Percentiles rank a stretch among this genome's conserved stretches.
These are phyloP conservation scores for Psilocybe mexicana DNA, from an alignment of 1,284 basidiomycete species.

Conservation along the genomic window DNA sequence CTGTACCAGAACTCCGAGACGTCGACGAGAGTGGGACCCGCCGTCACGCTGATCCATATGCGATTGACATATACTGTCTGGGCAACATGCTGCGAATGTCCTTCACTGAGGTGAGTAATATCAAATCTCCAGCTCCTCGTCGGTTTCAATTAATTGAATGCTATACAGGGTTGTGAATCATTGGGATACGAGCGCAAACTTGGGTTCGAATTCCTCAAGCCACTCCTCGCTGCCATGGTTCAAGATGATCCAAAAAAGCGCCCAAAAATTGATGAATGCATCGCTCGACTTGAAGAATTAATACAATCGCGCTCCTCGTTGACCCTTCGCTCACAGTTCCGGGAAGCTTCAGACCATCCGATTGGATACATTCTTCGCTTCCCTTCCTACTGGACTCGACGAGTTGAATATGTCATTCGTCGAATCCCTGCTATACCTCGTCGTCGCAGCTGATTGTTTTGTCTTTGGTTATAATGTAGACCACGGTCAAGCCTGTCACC, in stretches of 20 bases:
- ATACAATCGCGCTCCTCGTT: slow-evolving; percentile 21
- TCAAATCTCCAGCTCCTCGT: neutral
- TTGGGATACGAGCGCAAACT: slow-evolving; percentile 1
- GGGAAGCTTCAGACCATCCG: neutral
- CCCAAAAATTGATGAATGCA: slow-evolving; percentile 36
- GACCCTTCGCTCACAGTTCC: slow-evolving; percentile 21
- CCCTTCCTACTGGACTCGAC: slow-evolving; percentile 3
- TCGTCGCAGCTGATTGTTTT: neutral
- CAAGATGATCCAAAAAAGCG: slow-evolving; percentile 31
- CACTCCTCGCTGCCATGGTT: slow-evolving; percentile 33
- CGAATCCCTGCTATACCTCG: neutral
- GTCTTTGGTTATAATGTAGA: too few species aligned
- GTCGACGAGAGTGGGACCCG: neutral
- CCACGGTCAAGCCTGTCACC: too few species aligned
- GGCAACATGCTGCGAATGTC: slow-evolving; percentile 31
- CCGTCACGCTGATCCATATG: slow-evolving; percentile 32
- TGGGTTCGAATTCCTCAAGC: slow-evolving; percentile 33
- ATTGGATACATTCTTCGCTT: slow-evolving; percentile 4
- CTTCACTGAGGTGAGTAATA: slow-evolving; percentile 27
- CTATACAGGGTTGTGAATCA: too few species aligned
- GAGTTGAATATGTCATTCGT: neutral
- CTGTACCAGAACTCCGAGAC: slow-evolving; percentile 17
- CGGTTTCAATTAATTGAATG: too few species aligned
- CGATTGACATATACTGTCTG: slow-evolving; percentile 37
- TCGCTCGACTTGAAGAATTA: slow-evolving; percentile 27